Evolutionary conservation across 108 stramenopile species (phyloP).

Genomic region (Halocafeteria seosinensis): DNA sequence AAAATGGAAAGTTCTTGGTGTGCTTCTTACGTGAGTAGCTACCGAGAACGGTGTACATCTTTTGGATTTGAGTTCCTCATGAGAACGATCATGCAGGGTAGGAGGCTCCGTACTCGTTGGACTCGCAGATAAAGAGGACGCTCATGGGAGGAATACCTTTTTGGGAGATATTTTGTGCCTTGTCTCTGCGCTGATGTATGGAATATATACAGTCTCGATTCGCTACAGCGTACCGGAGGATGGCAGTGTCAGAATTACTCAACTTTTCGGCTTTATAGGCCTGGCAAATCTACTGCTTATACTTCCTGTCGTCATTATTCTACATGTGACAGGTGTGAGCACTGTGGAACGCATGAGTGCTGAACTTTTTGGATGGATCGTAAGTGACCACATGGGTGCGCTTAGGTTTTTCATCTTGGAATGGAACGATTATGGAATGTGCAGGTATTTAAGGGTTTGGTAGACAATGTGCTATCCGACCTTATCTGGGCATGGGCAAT

Average conservation of each 20-base stretch:
- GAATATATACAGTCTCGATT: slow-evolving; percentile 27
- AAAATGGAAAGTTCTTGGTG: slow-evolving; percentile 12
- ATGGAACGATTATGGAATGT: no score
- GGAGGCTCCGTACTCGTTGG: not conserved
- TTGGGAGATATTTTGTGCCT: not conserved
- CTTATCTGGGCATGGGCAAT: not conserved
- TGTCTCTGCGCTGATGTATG: slow-evolving; percentile 19
- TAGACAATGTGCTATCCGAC: slow-evolving; percentile 15
- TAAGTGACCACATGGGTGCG: no score
- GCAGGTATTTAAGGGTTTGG: no score
- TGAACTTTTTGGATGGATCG: slow-evolving; percentile 3
- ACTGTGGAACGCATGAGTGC: not conserved
- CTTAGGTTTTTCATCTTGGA: no score
- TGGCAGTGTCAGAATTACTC: slow-evolving; percentile 57
- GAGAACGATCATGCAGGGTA: no score
- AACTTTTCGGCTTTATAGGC: slow-evolving; percentile 78
- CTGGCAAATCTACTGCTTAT: slow-evolving; percentile 46
- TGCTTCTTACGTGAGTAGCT: slow-evolving; percentile 17
- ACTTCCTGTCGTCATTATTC: slow-evolving; percentile 28
- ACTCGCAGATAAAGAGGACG: not conserved
- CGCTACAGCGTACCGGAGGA: slow-evolving; percentile 14
- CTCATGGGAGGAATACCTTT: not conserved
- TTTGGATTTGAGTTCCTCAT: not conserved
- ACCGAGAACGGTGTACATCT: slow-evolving; percentile 9
- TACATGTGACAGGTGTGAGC: slow-evolving; percentile 4